Evolutionary conservation across 2,329 filamentous ascomycete genomes (phyloP), one percentile per base, ranked within the genome.

Genomic region (Epicoccum sorghinum): DNA sequence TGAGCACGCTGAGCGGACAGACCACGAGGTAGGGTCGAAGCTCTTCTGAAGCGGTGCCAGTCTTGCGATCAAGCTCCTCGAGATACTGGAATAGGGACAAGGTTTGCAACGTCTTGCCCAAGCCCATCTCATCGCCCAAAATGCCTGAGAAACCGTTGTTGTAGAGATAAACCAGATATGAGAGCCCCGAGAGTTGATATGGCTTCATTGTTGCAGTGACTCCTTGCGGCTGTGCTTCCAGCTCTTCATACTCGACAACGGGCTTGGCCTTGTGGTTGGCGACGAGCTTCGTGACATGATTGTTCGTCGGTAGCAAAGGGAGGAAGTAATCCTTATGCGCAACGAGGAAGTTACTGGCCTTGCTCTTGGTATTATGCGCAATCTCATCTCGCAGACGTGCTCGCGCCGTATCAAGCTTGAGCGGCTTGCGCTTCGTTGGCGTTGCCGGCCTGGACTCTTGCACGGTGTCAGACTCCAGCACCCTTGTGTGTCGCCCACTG

Each of bases 71-170:
- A 76, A 86, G 88, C 80, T 98, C 93, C 62, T 99, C 97, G 49
- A 99, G 86, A 72, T 98, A 95, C 13, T 93, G 96, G 68, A 99
- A 90, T 73, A 99, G 80, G 77, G 91, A 96, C 76, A 99, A 96
- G 30, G 95, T 98, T 77, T 99, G 95, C 64, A 99, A 96, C 0
- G 95, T 99, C 80, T 99, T 99, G 74, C 95, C 95, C 60, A 99
- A 89, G 86, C 95, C 95, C 95, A 99, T 99, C 78, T 99, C 95
- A 71, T 99, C 95, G 53, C 95, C 95, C 65, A 99, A 80, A 63
- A 99, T 97, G 82, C 95, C 95, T 69, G 98, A 98, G 62, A 99
- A 87, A 74, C 97, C 98, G 80, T 99, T 99, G 86, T 98, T 97
- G 84, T 97, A 96, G 3, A 99, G 84, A 14, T 96, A 96, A 47